phyloP scores from a whole-genome alignment of 2,329 filamentous ascomycete genomes.

The Byssoonygena ceratinophila region DNA sequence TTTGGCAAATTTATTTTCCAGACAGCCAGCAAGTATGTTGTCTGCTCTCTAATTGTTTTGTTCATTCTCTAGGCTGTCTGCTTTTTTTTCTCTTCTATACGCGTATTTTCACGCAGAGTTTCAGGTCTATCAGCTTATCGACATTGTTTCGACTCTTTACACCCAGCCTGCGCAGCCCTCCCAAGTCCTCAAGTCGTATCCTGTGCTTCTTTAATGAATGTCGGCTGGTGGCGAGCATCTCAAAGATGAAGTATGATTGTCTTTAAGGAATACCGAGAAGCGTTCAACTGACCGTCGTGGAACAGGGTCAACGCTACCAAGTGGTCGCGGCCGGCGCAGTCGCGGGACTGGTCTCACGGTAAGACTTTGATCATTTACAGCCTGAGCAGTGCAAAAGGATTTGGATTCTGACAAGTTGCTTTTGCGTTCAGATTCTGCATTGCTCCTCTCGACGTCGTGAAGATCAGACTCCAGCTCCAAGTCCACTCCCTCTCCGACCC shows the following conservation, averaged over 20 bases:
- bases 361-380: conserved; percentile 19
- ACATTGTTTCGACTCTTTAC: neutral
- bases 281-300: neutral
- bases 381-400: too few relatives aligned
- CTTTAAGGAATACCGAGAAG: neutral
- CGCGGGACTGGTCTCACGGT: conserved; percentile 83
- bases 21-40: neutral
- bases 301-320: conserved; percentile 54
- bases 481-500: conserved; percentile 73
- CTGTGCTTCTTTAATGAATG: conserved; percentile 44
- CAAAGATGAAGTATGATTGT: conserved; percentile 54
- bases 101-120: neutral
- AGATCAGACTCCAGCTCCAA: conserved; percentile 94
- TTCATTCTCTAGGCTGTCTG: neutral
- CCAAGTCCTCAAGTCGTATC: too few relatives aligned
- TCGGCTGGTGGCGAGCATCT: conserved; percentile 52
- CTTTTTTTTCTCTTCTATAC: neutral
- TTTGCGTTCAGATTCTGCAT: conserved; percentile 62
- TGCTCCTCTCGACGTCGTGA: conserved; percentile 91
- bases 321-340: conserved; percentile 56
- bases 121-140: too few relatives aligned
- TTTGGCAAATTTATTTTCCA: neutral
- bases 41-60: neutral
- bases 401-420: neutral
- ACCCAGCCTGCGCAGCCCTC: too few relatives aligned